phyloP scores from a whole-genome alignment of 305 asterid genomes.

The Fraxinus greggii region DNA sequence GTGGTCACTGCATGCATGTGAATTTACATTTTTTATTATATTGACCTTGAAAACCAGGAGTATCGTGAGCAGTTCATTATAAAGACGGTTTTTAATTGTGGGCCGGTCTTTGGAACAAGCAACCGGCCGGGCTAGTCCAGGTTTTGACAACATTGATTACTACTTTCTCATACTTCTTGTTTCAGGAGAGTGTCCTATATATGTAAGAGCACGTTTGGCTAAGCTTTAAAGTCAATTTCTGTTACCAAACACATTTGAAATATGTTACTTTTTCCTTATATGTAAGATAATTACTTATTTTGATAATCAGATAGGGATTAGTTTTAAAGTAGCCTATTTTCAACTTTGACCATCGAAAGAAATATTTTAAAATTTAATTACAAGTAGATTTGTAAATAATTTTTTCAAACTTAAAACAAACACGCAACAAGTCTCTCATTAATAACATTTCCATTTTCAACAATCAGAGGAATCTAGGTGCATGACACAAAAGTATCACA shows the following conservation, averaged over 20 bases:
- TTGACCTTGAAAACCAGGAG: neutral
- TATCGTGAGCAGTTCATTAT: neutral
- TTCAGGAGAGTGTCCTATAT: neutral
- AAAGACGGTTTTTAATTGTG: neutral
- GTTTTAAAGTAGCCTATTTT: neutral
- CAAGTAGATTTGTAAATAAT: neutral
- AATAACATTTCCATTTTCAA: neutral
- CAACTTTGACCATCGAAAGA: neutral
- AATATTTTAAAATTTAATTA: neutral
- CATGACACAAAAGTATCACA: conserved; percentile 9
- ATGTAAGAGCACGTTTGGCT: neutral
- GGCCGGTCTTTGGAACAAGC: neutral
- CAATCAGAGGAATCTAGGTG: neutral
- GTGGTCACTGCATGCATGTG: neutral
- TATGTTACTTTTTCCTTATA: neutral
- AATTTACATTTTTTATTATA: neutral
- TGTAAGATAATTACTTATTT: neutral
- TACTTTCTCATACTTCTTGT: neutral
- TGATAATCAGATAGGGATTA: neutral
- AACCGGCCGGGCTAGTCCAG: neutral
- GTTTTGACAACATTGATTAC: neutral
- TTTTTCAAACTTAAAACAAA: neutral
- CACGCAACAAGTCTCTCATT: neutral
- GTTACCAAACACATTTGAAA: neutral
- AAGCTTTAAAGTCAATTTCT: neutral